A percentile compares a stretch with the other conserved stretches of the same genome.
phyloP scores from a whole-genome alignment of 2,329 filamentous ascomycete genomes.

The Pseudopyrenochaeta lycopersici region DNA sequence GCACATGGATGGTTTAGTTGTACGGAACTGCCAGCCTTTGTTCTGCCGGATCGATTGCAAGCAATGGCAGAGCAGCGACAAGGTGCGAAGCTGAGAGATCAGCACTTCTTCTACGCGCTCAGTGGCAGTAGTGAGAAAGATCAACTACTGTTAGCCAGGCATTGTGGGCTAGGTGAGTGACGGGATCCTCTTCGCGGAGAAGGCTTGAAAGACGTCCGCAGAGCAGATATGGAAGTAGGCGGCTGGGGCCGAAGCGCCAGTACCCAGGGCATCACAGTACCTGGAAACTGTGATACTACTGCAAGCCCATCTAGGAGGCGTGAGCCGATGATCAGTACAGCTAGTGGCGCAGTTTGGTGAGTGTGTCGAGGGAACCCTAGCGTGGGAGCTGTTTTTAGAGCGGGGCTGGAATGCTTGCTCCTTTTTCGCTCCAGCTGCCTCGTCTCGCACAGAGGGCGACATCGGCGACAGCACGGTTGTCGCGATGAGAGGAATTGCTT shows the following conservation, averaged over 20 bases:
- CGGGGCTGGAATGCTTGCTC: slow-evolving; percentile 6
- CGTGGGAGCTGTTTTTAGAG: slow-evolving; percentile 5
- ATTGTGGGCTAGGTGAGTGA: slow-evolving; percentile 2
- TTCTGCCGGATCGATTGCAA: neutral
- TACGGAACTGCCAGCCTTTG: neutral
- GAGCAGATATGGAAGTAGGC: slow-evolving; percentile 13
- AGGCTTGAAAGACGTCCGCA: slow-evolving; percentile 14
- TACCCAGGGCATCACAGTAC: slow-evolving; percentile 5
- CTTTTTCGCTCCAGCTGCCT: slow-evolving; percentile 13
- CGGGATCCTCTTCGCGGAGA: neutral
- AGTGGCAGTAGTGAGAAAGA: neutral
- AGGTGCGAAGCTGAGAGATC: neutral
- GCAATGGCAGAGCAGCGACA: neutral
- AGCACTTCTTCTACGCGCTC: neutral
- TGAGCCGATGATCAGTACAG: slow-evolving; percentile 15
- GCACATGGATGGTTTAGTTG: slow-evolving; percentile 9
- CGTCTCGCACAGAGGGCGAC: slow-evolving; percentile 15
- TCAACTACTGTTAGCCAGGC: neutral
- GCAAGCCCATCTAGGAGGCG: slow-evolving; percentile 11
- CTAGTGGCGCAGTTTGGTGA: slow-evolving; percentile 16
- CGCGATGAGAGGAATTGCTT: slow-evolving; percentile 3
- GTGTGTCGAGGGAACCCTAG: slow-evolving; percentile 11
- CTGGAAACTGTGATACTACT: slow-evolving; percentile 6
- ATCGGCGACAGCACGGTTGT: neutral
- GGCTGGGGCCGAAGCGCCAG: slow-evolving; percentile 14